Evolutionary conservation across 441 rosid species (phyloP), one percentile per base, ranked within the genome.

Genomic region (Geranium incanum): DNA sequence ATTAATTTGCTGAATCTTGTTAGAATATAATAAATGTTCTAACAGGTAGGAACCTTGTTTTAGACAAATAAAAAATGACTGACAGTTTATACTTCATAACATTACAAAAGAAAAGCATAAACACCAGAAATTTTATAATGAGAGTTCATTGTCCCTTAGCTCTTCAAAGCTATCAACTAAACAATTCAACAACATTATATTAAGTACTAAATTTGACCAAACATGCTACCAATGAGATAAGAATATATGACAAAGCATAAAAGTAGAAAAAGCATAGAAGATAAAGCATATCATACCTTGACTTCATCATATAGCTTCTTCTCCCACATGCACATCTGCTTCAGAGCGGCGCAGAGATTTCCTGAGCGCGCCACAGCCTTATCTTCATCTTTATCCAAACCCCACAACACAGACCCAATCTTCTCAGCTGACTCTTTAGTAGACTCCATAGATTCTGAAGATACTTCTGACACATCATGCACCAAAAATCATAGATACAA

Each of bases 321-420:
- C 82, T 88, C 90, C 90, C 93, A 88, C 85, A 85, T 79, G 33
- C 77, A 81, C 21, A 88, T 84, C 76, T 88, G 86, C 77, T 79
- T 85, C 45, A 88, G 50, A 72, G 85, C 84, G 18, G 85, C 80
- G 59, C 86, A 80, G 60, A 88, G 77, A 78, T 85, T 85, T 72
- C 41, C 77, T 45, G 80, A 68, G 55, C 70, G 70, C 70, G 67
- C 63, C 60, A 60, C 75, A 73, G 57, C 72, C 67, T 75, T 81
- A 68, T 77, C 84, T 68, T 62, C 81, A 50, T 28, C 33, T 28
- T 50, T n/a, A 50, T 50, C 59, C 59, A 50, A 50, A 50, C 59
- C 59, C 59, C n/a, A 3, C 2, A 50, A 50, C 5, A 3, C 59
- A n/a, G 68, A 21, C 48, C 70, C 68, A 72, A 13, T 41, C 76